Conservation (phyloP, 495 filamentous ascomycete genomes). For the Hyaloscypha bicolor region DNA sequence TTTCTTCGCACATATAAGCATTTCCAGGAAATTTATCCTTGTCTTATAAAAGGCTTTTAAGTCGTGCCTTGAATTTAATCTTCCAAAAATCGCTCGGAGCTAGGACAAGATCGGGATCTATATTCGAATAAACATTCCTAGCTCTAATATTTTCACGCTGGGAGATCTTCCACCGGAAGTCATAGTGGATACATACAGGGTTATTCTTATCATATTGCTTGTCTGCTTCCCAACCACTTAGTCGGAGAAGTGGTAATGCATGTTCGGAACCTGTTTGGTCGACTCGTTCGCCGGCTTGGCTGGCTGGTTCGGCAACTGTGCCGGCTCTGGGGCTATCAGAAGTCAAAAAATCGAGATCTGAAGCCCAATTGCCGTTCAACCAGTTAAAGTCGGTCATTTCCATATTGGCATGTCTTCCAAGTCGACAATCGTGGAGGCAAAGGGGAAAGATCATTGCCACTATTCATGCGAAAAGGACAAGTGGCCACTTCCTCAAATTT, state of each 20-base stretch:
- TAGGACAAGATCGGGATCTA: slow-evolving; percentile 20
- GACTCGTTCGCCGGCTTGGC: slow-evolving; percentile 22
- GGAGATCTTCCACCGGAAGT: slow-evolving; percentile 21
- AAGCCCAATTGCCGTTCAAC: slow-evolving; percentile 18
- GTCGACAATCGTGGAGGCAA: background rate
- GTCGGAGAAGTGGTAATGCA: slow-evolving; percentile 20
- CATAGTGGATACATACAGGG: slow-evolving; percentile 24
- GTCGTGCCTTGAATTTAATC: slow-evolving; percentile 18
- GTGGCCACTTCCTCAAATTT: slow-evolving; percentile 17
- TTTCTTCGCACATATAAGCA: slow-evolving; percentile 26
- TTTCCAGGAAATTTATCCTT: slow-evolving; percentile 21
- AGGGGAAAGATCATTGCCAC: slow-evolving; percentile 2
- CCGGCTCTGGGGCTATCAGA: slow-evolving; percentile 20
- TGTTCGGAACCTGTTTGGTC: slow-evolving; percentile 19
- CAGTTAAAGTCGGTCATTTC: slow-evolving; percentile 15
- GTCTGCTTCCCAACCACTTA: slow-evolving; percentile 20
- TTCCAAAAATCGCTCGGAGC: slow-evolving; percentile 26
- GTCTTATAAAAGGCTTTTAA: slow-evolving; percentile 23
- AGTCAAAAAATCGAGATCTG: slow-evolving; percentile 7
- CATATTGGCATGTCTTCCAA: slow-evolving; percentile 14
- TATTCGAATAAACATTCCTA: background rate
- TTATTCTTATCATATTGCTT: slow-evolving; percentile 30
- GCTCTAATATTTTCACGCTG: slow-evolving; percentile 19
- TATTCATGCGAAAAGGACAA: slow-evolving; percentile 4
- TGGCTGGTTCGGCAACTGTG: slow-evolving; percentile 3